Evolutionary conservation across 352 stramenopile genomes (phyloP).

Genomic region (Globisporangium megalacanthum): DNA sequence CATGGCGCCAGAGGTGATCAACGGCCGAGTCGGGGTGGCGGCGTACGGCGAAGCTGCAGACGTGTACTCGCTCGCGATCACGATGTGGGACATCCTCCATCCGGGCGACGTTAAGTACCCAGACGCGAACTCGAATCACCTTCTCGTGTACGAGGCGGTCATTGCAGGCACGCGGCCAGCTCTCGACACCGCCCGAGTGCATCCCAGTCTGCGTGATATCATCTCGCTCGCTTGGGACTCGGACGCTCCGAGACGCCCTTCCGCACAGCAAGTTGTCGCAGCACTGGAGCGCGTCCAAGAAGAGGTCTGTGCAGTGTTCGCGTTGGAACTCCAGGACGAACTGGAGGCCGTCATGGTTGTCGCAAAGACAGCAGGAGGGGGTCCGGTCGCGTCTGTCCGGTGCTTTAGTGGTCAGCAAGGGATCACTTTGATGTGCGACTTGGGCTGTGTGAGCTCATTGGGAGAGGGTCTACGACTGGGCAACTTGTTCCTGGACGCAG

Average conservation of each 20-base stretch:
- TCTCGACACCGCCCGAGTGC: slow-evolving; percentile 13
- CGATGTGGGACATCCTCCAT: slow-evolving; percentile 49
- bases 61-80: slow-evolving; percentile 44
- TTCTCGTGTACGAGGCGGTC: slow-evolving; percentile 27
- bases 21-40: slow-evolving; percentile 16
- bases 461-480: slow-evolving; percentile 30
- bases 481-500: slow-evolving; percentile 31
- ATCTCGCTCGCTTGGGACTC: slow-evolving; percentile 23
- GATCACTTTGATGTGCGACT: slow-evolving; percentile 14
- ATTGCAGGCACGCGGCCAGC: slow-evolving; percentile 22
- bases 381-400: slow-evolving; percentile 7
- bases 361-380: not conserved
- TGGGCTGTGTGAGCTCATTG: slow-evolving; percentile 7
- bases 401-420: slow-evolving; percentile 19
- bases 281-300: slow-evolving; percentile 27
- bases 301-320: slow-evolving; percentile 15
- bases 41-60: slow-evolving; percentile 40
- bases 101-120: slow-evolving; percentile 23
- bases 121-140: slow-evolving; percentile 11
- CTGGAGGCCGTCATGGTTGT: slow-evolving; percentile 10
- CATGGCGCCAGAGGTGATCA: slow-evolving; percentile 59
- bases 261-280: slow-evolving; percentile 20
- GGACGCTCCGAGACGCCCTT: slow-evolving; percentile 15
- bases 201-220: slow-evolving; percentile 19
- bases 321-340: slow-evolving; percentile 19